Percentiles rank a stretch among this genome's conserved stretches.
Conservation (phyloP, 495 filamentous ascomycete genomes). For the Penicilliopsis zonata region DNA sequence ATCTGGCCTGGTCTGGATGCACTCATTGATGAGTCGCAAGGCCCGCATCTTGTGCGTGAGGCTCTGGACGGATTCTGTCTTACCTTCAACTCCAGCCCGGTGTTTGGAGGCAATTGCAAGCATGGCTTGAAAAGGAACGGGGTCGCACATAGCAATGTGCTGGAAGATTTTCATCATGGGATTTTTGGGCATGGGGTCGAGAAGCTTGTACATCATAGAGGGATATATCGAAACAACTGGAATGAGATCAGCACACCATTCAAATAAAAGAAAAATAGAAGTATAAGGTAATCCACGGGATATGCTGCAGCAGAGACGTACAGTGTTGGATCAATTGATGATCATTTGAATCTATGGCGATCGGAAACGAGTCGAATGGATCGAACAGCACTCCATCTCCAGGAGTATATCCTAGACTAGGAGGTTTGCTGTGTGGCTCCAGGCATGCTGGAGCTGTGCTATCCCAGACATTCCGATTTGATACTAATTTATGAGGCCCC, state of each 20-base stretch:
- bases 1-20: constrained; percentile 10
- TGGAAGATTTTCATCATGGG: constrained; percentile 19
- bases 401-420: too few species aligned
- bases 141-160: constrained; percentile 14
- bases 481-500: too few species aligned
- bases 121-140: constrained; percentile 17
- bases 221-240: constrained; percentile 17
- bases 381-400: too few species aligned
- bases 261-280: background rate
- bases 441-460: too few species aligned
- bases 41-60: constrained; percentile 19
- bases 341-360: constrained; percentile 9
- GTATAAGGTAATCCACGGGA: background rate
- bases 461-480: too few species aligned
- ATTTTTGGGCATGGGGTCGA: constrained; percentile 9
- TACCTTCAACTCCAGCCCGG: constrained; percentile 15
- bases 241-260: constrained; percentile 4
- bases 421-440: too few species aligned
- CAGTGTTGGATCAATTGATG: constrained; percentile 18
- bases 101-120: constrained; percentile 20
- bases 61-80: constrained; percentile 15
- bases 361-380: constrained; percentile 14
- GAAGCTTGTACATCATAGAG: constrained; percentile 21
- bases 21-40: constrained; percentile 15
- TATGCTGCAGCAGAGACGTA: constrained; percentile 6